Evolutionary conservation across 345 rosid genomes (phyloP), one percentile per base, ranked within the genome.

Genomic region (Citrus maxima): DNA sequence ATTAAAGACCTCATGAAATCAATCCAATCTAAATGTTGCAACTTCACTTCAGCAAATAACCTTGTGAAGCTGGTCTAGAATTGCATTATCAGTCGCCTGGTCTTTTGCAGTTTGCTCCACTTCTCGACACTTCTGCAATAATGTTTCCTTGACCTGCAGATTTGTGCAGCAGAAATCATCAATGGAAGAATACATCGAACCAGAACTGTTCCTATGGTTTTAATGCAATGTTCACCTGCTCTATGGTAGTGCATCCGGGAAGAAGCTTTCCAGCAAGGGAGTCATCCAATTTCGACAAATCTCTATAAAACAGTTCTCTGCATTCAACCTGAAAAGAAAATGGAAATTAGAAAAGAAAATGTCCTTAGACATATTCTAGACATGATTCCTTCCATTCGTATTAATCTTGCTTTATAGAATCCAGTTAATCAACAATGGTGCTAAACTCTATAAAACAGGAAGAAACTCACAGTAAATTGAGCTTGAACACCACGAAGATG

Each of bases 81-180:
- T 88, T 34, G 98, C 97, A 79, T 93, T 93, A 83, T 95, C 99
- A 4, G 98, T 89, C 65, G 99, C 99, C 82, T 92, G 97, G 58
- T 95, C 98, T 87, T 77, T 92, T 4, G 97, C 97, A 46, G 86
- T 85, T 82, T 89, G 86, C 84, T 91, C 98, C 82, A 91, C 82
- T 79, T 93, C 97, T 77, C 70, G 88, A 85, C 92, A 95, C 82
- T 84, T 93, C 85, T 90, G 86, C 82, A 86, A 72, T 75, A 95
- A 74, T 24, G 87, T 73, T 76, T 93, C 97, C 84, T 86, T 87
- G 59, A 95, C 98, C 99, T 95, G 84, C 81, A 87, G 66, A 73
- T 76, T 77, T 51, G 56, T 65, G 72, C n/a, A 62, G 51, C 51
- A 42, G 38, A 78, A 80, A 63, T 63, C 80, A 46, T 60, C n/a